Percentiles rank a stretch among this genome's conserved stretches.
These are phyloP conservation scores for Jatropha multifida DNA, from an alignment of 441 rosid species.

Conservation along the genomic window DNA sequence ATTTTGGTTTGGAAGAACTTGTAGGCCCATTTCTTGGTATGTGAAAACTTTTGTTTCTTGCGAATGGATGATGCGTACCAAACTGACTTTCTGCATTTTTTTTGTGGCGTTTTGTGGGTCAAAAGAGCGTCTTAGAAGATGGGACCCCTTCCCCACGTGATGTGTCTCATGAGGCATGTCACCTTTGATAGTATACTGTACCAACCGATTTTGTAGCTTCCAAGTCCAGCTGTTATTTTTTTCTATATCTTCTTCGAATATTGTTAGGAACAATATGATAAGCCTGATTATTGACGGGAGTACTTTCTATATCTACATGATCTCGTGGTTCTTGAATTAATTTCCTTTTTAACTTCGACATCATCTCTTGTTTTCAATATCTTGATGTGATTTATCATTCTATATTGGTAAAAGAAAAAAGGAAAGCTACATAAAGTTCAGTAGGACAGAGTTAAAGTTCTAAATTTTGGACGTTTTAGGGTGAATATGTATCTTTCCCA, in stretches of 20 bases:
- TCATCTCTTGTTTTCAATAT: too few relatives aligned
- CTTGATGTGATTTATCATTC: too few relatives aligned
- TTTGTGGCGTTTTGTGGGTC: conserved; percentile 18
- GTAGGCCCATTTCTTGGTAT: neutral
- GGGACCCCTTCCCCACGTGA: conserved; percentile 28
- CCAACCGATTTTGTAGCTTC: conserved; percentile 16
- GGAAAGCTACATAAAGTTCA: too few relatives aligned
- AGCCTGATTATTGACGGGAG: too few relatives aligned
- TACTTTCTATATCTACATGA: too few relatives aligned
- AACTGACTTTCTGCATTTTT: neutral
- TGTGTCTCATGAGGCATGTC: conserved; percentile 24
- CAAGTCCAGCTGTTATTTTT: conserved; percentile 13
- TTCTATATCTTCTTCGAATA: neutral
- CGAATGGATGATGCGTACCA: neutral
- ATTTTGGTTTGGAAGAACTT: neutral
- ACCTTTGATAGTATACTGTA: conserved; percentile 15
- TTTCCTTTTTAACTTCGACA: too few relatives aligned
- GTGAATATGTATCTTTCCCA: too few relatives aligned
- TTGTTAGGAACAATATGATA: too few relatives aligned
- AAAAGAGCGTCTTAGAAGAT: conserved; percentile 26
- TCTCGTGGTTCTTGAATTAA: too few relatives aligned
- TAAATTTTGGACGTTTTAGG: too few relatives aligned
- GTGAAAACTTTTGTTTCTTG: neutral
- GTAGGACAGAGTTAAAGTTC: too few relatives aligned
- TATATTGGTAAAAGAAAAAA: too few relatives aligned